phyloP scores from a whole-genome alignment of 768 basidiomycete genomes.

The Leccinum barrowsii region DNA sequence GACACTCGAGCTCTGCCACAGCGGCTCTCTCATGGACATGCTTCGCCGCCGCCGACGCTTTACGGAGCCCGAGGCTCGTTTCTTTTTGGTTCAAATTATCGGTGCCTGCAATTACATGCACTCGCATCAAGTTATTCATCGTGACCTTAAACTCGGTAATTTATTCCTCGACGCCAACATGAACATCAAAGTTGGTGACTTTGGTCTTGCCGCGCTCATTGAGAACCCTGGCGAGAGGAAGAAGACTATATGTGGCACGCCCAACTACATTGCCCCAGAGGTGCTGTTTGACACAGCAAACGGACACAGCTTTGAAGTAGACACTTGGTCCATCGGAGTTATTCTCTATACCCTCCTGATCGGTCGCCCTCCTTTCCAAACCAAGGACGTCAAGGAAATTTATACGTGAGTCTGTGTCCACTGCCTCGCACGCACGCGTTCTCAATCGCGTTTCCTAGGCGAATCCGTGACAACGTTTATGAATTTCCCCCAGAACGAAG shows the following conservation, averaged over 20 bases:
- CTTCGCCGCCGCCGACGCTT: slow-evolving; percentile 74
- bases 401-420: slow-evolving; percentile 63
- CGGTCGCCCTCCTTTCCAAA: slow-evolving; percentile 98
- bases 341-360: slow-evolving; percentile 93
- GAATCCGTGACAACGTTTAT: slow-evolving; percentile 92
- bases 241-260: slow-evolving; percentile 98
- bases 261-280: slow-evolving; percentile 98
- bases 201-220: slow-evolving; percentile 94
- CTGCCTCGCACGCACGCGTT: not conserved
- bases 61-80: slow-evolving; percentile 89
- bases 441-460: slow-evolving; percentile 41
- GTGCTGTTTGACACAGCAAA: slow-evolving; percentile 94
- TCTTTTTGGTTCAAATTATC: slow-evolving; percentile 91
- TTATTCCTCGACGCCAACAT: slow-evolving; percentile 87
- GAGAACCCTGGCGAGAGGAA: slow-evolving; percentile 96
- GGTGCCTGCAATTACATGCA: slow-evolving; percentile 99
- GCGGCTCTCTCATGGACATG: slow-evolving; percentile 76
- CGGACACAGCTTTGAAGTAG: slow-evolving; percentile 97
- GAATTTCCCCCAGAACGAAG: slow-evolving; percentile 79
- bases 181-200: slow-evolving; percentile 97
- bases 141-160: slow-evolving; percentile 95
- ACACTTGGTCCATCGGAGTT: slow-evolving; percentile 97
- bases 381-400: slow-evolving; percentile 94
- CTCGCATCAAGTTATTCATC: slow-evolving; percentile 92
- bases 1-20: slow-evolving; percentile 88